phyloP scores from a whole-genome alignment of 2,329 filamentous ascomycete species.

The Cercospora citrullina region DNA sequence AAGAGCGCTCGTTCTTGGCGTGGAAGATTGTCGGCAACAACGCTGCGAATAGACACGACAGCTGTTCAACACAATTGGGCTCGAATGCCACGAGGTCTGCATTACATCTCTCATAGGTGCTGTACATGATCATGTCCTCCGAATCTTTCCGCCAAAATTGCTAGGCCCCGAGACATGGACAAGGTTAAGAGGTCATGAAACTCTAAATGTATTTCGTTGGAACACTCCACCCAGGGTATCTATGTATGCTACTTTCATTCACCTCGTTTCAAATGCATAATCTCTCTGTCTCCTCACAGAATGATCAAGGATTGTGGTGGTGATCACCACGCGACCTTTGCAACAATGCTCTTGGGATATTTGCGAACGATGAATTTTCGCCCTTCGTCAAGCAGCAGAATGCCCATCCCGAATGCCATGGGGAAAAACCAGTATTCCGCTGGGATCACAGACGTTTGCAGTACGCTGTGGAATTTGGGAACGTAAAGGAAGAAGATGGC shows the following conservation, averaged over 20 bases:
- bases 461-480: constrained; percentile 60
- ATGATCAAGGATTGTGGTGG: background rate
- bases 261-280: background rate
- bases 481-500: constrained; percentile 68
- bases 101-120: background rate
- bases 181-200: background rate
- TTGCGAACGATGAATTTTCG: constrained; percentile 64
- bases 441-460: constrained; percentile 64
- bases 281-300: background rate
- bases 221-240: background rate
- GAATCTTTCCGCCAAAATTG: background rate
- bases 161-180: background rate
- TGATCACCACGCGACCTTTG: constrained; percentile 63
- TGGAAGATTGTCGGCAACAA: background rate
- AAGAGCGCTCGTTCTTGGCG: constrained; percentile 1
- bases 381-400: constrained; percentile 65
- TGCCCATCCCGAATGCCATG: constrained; percentile 66
- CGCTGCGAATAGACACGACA: background rate
- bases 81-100: background rate
- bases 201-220: background rate
- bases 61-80: background rate
- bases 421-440: constrained; percentile 77
- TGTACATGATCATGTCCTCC: background rate
- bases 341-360: constrained; percentile 59
- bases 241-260: background rate